These are phyloP conservation scores for Penicillium sp. DNA, from an alignment of 2,329 filamentous ascomycete species.

Conservation along the genomic window DNA sequence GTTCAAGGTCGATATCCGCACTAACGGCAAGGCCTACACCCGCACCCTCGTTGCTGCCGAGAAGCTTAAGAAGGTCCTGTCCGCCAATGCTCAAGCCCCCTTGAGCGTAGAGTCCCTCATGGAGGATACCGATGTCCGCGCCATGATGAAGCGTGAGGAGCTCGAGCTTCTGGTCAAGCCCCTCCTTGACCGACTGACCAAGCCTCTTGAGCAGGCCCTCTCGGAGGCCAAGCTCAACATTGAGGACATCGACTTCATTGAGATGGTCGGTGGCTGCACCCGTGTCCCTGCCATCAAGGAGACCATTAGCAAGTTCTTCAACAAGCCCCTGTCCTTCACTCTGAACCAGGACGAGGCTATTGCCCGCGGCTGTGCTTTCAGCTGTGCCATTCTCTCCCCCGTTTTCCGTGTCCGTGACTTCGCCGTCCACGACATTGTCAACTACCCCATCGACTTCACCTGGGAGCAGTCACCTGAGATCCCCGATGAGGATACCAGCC, in stretches of 20 bases:
- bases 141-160: constrained; percentile 89
- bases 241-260: constrained; percentile 89
- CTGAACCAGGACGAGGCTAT: constrained; percentile 98
- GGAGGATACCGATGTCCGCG: constrained; percentile 90
- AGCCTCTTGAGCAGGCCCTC: constrained; percentile 83
- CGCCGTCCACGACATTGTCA: constrained; percentile 92
- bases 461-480: constrained; percentile 99
- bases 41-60: constrained; percentile 85
- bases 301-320: constrained; percentile 83
- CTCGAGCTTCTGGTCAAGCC: constrained; percentile 88
- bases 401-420: constrained; percentile 99
- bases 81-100: constrained; percentile 86
- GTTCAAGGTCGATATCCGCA: constrained; percentile 93
- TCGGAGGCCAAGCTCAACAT: constrained; percentile 86
- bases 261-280: constrained; percentile 91
- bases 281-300: constrained; percentile 93
- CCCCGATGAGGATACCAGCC: constrained; percentile 93
- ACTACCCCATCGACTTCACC: constrained; percentile 96
- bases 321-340: constrained; percentile 89
- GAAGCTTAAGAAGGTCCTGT: constrained; percentile 98
- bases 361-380: constrained; percentile 92
- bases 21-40: constrained; percentile 82
- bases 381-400: constrained; percentile 93
- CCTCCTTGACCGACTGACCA: constrained; percentile 67
- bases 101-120: constrained; percentile 97